phyloP scores from a whole-genome alignment of 768 basidiomycete genomes.

The Inosperma sp. region DNA sequence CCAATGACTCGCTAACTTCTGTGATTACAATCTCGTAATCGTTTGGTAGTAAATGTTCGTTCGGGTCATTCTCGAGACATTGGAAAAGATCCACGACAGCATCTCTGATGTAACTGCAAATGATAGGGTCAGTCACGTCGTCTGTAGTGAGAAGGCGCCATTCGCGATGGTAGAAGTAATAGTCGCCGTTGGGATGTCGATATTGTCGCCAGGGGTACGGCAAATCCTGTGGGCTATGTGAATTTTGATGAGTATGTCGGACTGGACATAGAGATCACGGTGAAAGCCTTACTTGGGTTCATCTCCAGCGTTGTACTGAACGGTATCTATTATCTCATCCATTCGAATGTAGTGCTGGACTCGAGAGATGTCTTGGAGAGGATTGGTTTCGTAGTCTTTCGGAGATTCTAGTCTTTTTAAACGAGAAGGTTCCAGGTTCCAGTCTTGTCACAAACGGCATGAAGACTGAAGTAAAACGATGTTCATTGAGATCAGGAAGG shows the following conservation, averaged over 20 bases:
- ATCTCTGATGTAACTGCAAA: conserved; percentile 31
- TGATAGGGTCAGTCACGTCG: conserved; percentile 33
- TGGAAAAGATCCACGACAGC: conserved; percentile 35
- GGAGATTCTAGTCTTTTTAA: conserved; percentile 12
- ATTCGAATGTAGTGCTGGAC: too few relatives aligned
- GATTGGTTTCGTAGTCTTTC: conserved; percentile 5
- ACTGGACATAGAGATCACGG: conserved; percentile 1
- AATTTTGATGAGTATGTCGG: conserved; percentile 1
- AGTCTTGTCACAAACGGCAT: conserved; percentile 17
- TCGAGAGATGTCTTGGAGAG: conserved; percentile 6
- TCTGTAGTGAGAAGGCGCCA: conserved; percentile 38
- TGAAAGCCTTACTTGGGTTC: too few relatives aligned
- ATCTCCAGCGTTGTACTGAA: too few relatives aligned
- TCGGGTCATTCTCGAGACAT: conserved; percentile 29
- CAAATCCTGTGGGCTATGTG: conserved; percentile 15
- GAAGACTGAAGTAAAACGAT: conserved; percentile 12
- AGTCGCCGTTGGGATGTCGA: conserved; percentile 42
- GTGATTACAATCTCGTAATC: conserved; percentile 41
- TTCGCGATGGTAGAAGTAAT: conserved; percentile 38
- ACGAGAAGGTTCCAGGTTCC: conserved; percentile 14
- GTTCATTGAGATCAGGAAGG: conserved; percentile 17
- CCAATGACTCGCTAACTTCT: conserved; percentile 32
- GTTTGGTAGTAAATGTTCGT: conserved; percentile 27
- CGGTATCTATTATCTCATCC: too few relatives aligned
- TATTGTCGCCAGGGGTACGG: conserved; percentile 33